phyloP scores from a whole-genome alignment of 352 stramenopile genomes.

The Phytophthora cryptogea region DNA sequence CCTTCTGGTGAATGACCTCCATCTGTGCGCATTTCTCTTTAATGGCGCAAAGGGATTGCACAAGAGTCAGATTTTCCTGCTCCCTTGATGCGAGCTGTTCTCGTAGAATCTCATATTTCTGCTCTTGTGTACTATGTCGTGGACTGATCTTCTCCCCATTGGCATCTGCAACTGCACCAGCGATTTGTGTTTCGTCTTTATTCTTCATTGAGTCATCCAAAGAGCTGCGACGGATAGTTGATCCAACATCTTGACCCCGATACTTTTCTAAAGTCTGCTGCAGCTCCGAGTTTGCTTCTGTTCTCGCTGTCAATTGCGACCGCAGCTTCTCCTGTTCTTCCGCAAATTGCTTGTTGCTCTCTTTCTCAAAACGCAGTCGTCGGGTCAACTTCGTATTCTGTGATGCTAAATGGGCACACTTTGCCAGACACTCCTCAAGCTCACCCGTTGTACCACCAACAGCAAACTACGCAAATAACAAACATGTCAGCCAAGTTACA shows the following conservation, averaged over 20 bases:
- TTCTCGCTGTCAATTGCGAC: constrained; percentile 25
- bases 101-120: constrained; percentile 18
- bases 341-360: constrained; percentile 22
- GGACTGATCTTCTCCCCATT: neutral
- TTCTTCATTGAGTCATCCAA: neutral
- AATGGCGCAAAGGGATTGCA: constrained; percentile 47
- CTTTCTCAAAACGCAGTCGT: constrained; percentile 30
- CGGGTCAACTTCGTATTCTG: constrained; percentile 38
- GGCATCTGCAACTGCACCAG: neutral
- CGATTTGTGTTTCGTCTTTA: neutral
- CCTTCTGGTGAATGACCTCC: constrained; percentile 24
- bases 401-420: constrained; percentile 29
- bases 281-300: constrained; percentile 24
- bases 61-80: constrained; percentile 47
- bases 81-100: constrained; percentile 39
- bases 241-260: constrained; percentile 7
- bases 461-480: neutral
- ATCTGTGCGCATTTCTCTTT: constrained; percentile 41
- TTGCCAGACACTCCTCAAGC: constrained; percentile 27
- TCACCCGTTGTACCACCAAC: constrained; percentile 10
- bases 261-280: constrained; percentile 15
- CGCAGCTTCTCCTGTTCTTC: constrained; percentile 30
- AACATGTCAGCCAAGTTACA: neutral
- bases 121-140: neutral
- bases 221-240: neutral